Conservation (phyloP, 148 eudicot genomes). For the Heliosperma pusillum region DNA sequence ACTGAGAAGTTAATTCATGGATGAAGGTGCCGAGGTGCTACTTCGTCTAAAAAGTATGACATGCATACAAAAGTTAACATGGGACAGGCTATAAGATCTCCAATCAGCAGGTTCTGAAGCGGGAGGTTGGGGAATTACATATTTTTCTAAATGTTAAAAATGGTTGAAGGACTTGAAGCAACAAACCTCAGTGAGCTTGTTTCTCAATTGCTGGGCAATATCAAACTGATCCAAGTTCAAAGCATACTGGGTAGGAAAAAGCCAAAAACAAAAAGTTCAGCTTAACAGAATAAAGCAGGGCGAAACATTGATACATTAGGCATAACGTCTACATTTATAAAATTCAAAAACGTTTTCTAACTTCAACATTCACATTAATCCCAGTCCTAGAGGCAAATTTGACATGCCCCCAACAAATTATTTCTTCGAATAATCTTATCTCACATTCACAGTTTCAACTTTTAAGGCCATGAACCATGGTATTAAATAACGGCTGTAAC, state of each 20-base stretch:
- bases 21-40: neutral
- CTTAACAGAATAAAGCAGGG: neutral
- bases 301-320: neutral
- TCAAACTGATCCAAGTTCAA: constrained; percentile 94
- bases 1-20: too few relatives aligned
- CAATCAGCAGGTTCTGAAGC: neutral
- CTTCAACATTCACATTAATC: constrained; percentile 12
- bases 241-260: constrained; percentile 54
- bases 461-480: too few relatives aligned
- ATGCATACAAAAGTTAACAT: neutral
- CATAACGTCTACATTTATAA: neutral
- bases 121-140: neutral
- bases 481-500: too few relatives aligned
- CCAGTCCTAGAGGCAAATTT: neutral
- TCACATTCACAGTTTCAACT: too few relatives aligned
- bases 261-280: neutral
- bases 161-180: constrained; percentile 10
- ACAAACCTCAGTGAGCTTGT: constrained; percentile 88
- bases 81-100: neutral
- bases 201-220: constrained; percentile 79
- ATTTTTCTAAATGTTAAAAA: neutral
- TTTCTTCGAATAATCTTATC: too few relatives aligned
- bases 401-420: neutral
- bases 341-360: neutral
- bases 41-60: neutral